Evolutionary conservation across 2,329 filamentous ascomycete species (phyloP).

Genomic region (Cordyceps farinosa): DNA sequence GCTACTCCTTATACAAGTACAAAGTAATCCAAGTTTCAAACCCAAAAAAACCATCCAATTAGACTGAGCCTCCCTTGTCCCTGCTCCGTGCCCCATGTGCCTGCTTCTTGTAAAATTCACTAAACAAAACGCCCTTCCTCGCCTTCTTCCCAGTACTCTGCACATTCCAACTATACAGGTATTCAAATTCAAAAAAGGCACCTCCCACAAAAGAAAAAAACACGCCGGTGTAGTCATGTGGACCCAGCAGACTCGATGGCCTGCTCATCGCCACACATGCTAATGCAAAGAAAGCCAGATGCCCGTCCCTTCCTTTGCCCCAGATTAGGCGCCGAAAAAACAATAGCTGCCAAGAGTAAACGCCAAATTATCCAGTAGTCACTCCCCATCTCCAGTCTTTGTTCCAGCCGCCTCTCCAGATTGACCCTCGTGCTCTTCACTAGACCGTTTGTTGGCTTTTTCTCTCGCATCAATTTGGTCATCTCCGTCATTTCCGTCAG

Average conservation of each 20-base stretch:
- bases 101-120: background rate
- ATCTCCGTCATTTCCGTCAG: too few species aligned
- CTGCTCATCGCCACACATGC: background rate
- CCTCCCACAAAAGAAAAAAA: background rate
- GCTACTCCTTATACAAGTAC: constrained; percentile 15
- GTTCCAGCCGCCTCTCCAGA: background rate
- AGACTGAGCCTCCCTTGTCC: background rate
- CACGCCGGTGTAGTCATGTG: background rate
- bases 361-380: background rate
- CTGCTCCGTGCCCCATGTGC: background rate
- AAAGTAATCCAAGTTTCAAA: background rate
- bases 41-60: background rate
- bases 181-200: background rate
- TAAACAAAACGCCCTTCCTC: constrained; percentile 8
- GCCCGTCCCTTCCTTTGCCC: background rate
- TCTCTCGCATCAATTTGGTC: background rate
- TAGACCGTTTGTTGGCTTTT: background rate
- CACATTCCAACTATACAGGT: constrained; percentile 5
- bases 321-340: background rate
- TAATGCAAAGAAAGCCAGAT: background rate
- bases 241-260: background rate
- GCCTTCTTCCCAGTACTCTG: background rate
- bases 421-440: background rate
- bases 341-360: constrained; percentile 2
- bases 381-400: background rate